Conservation (phyloP, 2,329 filamentous ascomycete species). For the Shiraia sp. region DNA sequence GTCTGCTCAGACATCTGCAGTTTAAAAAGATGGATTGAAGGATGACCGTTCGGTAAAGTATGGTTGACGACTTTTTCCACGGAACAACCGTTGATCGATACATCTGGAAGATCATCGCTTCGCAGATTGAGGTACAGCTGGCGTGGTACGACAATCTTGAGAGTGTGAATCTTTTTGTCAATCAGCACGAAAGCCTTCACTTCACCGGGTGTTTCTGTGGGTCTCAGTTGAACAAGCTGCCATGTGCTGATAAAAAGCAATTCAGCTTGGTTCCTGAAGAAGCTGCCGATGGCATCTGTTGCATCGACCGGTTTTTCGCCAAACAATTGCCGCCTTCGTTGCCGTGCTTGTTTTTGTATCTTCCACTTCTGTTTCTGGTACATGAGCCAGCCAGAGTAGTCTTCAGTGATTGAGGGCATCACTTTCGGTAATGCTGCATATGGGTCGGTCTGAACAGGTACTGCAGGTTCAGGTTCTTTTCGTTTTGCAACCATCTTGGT, state of each 20-base stretch:
- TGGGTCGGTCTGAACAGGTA: slow-evolving; percentile 69
- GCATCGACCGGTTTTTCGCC: slow-evolving; percentile 73
- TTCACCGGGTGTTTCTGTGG: slow-evolving; percentile 82
- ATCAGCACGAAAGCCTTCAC: slow-evolving; percentile 90
- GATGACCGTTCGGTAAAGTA: slow-evolving; percentile 91
- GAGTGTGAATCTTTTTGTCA: slow-evolving; percentile 83
- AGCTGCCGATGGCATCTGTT: slow-evolving; percentile 65
- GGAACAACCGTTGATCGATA: slow-evolving; percentile 81
- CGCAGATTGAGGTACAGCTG: slow-evolving; percentile 93
- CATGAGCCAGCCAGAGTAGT: slow-evolving; percentile 84
- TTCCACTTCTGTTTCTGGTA: slow-evolving; percentile 99
- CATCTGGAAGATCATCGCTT: slow-evolving; percentile 81
- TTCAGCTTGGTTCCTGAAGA: slow-evolving; percentile 92
- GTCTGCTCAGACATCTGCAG: slow-evolving; percentile 86
- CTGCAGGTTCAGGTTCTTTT: slow-evolving; percentile 50
- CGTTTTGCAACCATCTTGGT: slow-evolving; percentile 55
- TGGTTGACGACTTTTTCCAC: slow-evolving; percentile 94
- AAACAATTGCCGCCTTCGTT: slow-evolving; percentile 86
- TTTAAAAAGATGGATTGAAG: slow-evolving; percentile 92
- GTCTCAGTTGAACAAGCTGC: slow-evolving; percentile 87
- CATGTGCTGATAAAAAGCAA: slow-evolving; percentile 88
- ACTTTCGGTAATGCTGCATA: slow-evolving; percentile 79
- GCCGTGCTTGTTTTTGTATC: slow-evolving; percentile 87
- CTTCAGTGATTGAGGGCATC: slow-evolving; percentile 82
- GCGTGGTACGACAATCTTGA: slow-evolving; percentile 87